Base-by-base conservation (phyloP, 805 yeast species). In the Cyberlindnera sargentensis region DNA sequence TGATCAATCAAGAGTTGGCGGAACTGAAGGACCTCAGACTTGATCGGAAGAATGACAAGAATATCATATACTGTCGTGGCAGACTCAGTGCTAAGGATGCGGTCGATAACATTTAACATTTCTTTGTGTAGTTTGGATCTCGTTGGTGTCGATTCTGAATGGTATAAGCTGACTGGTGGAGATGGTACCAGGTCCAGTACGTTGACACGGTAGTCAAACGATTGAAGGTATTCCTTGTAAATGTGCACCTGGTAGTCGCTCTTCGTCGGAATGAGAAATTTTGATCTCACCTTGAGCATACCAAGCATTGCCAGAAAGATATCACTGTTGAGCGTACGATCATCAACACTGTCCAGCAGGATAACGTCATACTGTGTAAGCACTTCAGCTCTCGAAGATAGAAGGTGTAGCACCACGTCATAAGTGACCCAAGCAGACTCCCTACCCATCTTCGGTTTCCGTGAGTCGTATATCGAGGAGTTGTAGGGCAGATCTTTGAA, bases 271-370 rank as follows among this genome's bases (percentile, higher is more conserved):
- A 46, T 32, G 8, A 46, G n/a, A 6, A 48, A 5, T 38, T 44
- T 48, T 3, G 32, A 8, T 34, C 34, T 39, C 3, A 31, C 8
- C 31, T 10, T 31, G 3, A 35, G 11, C 11, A 15, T 27, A 9
- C 15, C 43, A 2, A 44, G 10, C 20, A 42, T 31, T 7, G 49
- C 49, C 8, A 48, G 27, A 27, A 48, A 40, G 24, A 48, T 20
- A 25, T 48, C 52, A 8, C 42, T 29, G 33, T 29, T 44, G 31
- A 40, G 4, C 8, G 43, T 15, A 20, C 52, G 29, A 8, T 40
- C 47, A 36, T 46, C 49, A 29, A 48, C 31, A 8, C 34, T 38
- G 27, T 46, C 52, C 32, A 48, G 11, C 28, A 46, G 31, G 6
- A 46, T 31, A 36, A 48, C 46, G 31, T 48, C 47, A 23, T 23